These are phyloP conservation scores for Xylaria grammica DNA, from an alignment of 495 filamentous ascomycete genomes.

Conservation along the genomic window DNA sequence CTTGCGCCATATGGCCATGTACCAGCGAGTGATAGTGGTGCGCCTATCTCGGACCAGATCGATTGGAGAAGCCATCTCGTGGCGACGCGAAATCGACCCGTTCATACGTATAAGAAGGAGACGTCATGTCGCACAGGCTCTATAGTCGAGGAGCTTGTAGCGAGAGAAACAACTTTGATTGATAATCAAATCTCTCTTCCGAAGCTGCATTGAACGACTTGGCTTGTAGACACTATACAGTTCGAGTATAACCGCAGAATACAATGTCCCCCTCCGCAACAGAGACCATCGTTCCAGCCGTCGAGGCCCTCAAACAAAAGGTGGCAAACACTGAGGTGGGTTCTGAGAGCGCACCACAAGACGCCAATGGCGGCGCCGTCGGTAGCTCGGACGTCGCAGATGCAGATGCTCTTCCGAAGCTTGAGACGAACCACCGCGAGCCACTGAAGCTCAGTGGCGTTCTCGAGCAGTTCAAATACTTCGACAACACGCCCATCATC, in stretches of 20 bases:
- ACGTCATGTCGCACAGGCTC: background rate
- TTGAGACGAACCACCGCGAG: conserved; percentile 32
- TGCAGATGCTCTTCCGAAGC: conserved; percentile 27
- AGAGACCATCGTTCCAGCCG: conserved; percentile 28
- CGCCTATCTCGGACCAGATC: conserved; percentile 12
- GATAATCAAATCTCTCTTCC: background rate
- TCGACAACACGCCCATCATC: conserved; percentile 71
- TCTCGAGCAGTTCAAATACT: conserved; percentile 61
- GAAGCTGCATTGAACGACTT: background rate
- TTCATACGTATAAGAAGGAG: conserved; percentile 10
- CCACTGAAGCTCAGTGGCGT: conserved; percentile 57
- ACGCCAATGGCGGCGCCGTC: conserved; percentile 20
- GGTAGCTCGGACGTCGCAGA: conserved; percentile 20
- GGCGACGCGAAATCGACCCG: background rate
- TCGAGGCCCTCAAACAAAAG: conserved; percentile 37
- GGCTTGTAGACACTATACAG: background rate
- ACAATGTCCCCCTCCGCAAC: conserved; percentile 37
- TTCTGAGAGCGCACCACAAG: conserved; percentile 11
- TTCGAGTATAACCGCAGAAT: background rate
- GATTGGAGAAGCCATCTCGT: conserved; percentile 2
- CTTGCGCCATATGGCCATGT: conserved; percentile 10
- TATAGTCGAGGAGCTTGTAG: background rate
- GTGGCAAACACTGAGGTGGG: conserved; percentile 16
- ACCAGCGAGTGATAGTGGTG: background rate
- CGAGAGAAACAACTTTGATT: background rate